Evolutionary conservation across 352 stramenopile species (phyloP).

Genomic region (Globisporangium cederbergense): DNA sequence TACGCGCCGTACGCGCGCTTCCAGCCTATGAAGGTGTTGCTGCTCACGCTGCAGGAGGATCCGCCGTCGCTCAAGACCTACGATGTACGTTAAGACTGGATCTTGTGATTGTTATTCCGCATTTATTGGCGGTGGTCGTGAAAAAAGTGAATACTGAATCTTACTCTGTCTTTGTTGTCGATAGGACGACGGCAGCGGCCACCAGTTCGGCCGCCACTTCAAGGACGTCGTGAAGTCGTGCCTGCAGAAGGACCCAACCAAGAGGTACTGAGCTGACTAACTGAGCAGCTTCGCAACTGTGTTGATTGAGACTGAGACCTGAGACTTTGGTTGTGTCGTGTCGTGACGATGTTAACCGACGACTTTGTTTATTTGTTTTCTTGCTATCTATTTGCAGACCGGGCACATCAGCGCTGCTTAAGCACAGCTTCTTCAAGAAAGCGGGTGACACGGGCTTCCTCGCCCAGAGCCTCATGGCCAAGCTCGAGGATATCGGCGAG

Average conservation of each 20-base stretch:
- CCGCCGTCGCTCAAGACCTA: conserved; percentile 91
- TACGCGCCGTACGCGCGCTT: conserved; percentile 98
- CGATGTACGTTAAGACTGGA: conserved; percentile 47
- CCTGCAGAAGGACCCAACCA: conserved; percentile 84
- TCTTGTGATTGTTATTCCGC: neutral
- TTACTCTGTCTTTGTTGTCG: conserved; percentile 6
- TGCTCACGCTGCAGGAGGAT: conserved; percentile 96
- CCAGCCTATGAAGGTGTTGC: conserved; percentile 98
- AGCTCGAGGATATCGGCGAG: conserved; percentile 87
- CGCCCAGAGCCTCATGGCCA: conserved; percentile 58
- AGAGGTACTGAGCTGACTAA: conserved; percentile 41
- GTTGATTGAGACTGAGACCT: neutral
- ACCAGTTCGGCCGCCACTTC: conserved; percentile 85
- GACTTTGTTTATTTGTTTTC: neutral
- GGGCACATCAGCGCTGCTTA: conserved; percentile 75
- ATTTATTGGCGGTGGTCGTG: neutral
- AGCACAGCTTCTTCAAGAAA: conserved; percentile 91
- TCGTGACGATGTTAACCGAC: neutral
- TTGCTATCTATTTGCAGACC: conserved; percentile 32
- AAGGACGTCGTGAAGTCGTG: conserved; percentile 89
- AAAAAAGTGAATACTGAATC: too few relatives aligned
- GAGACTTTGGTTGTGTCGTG: neutral
- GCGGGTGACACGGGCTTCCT: conserved; percentile 68
- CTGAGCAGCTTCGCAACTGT: neutral
- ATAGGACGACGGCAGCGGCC: conserved; percentile 75